Conservation (phyloP, 805 yeast genomes). For the Candida dendrica region DNA sequence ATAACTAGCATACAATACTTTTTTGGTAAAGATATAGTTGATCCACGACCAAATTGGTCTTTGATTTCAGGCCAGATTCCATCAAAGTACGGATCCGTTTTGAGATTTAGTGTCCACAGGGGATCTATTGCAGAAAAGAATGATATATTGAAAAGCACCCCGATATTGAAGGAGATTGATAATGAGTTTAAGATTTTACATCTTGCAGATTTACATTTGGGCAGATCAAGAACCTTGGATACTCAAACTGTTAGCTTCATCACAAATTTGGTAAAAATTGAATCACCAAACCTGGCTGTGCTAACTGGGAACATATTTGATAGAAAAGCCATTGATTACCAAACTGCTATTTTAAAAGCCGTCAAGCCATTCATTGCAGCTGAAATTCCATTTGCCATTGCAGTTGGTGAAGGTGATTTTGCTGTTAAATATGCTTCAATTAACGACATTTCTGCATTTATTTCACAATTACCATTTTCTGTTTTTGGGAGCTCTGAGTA, state of each 20-base stretch:
- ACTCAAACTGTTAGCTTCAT: slow-evolving; percentile 43
- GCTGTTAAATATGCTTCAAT: slow-evolving; percentile 39
- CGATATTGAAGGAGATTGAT: slow-evolving; percentile 20
- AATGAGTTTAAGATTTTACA: slow-evolving; percentile 54
- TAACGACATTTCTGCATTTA: slow-evolving; percentile 35
- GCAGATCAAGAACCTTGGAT: slow-evolving; percentile 47
- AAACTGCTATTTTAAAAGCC: slow-evolving; percentile 53
- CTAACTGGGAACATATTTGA: slow-evolving; percentile 61
- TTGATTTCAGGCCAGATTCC: slow-evolving; percentile 17
- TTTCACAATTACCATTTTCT: slow-evolving; percentile 44
- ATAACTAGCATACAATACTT: slow-evolving; percentile 42
- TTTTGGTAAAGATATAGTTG: slow-evolving; percentile 49
- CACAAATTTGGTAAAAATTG: slow-evolving; percentile 42
- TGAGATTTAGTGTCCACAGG: slow-evolving; percentile 5
- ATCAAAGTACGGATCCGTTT: background rate
- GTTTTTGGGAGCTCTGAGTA: slow-evolving; percentile 9
- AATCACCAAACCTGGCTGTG: slow-evolving; percentile 56
- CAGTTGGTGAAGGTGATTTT: slow-evolving; percentile 56
- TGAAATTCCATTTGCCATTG: slow-evolving; percentile 52
- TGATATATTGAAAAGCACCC: slow-evolving; percentile 1
- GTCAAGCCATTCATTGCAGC: slow-evolving; percentile 46
- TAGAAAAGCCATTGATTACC: slow-evolving; percentile 52
- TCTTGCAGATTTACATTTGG: slow-evolving; percentile 62
- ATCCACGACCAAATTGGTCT: slow-evolving; percentile 54
- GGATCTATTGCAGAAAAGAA: background rate